These are phyloP conservation scores for Copromyces sp. DNA, from an alignment of 495 filamentous ascomycete genomes.

Conservation along the genomic window DNA sequence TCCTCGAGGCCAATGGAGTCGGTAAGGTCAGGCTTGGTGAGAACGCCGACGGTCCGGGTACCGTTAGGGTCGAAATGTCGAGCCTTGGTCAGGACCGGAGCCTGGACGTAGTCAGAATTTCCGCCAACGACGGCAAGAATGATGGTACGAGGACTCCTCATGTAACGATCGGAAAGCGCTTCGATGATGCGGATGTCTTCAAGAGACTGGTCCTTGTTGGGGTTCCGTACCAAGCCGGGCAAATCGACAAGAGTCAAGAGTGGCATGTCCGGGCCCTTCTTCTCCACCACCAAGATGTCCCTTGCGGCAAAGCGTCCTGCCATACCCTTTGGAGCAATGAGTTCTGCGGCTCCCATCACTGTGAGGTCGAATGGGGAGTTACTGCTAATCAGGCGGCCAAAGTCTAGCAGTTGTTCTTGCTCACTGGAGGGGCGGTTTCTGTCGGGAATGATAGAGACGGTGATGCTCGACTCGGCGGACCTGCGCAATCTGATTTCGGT, in stretches of 20 bases:
- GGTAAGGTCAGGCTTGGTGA: slow-evolving; percentile 43
- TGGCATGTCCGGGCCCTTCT: slow-evolving; percentile 42
- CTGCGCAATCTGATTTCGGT: slow-evolving; percentile 46
- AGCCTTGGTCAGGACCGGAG: slow-evolving; percentile 36
- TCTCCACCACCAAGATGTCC: slow-evolving; percentile 43
- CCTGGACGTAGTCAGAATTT: slow-evolving; percentile 41
- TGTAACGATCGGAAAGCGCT: slow-evolving; percentile 37
- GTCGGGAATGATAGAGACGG: slow-evolving; percentile 43
- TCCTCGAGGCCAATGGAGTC: slow-evolving; percentile 35
- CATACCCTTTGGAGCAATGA: slow-evolving; percentile 30
- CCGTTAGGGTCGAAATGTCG: slow-evolving; percentile 35
- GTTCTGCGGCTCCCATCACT: slow-evolving; percentile 25
- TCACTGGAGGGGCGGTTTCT: slow-evolving; percentile 24
- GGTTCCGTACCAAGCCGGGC: slow-evolving; percentile 41
- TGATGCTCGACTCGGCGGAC: slow-evolving; percentile 32
- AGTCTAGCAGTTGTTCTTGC: slow-evolving; percentile 33
- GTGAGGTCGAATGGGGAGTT: slow-evolving; percentile 24
- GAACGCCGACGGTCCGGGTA: slow-evolving; percentile 37
- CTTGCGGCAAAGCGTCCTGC: slow-evolving; percentile 29
- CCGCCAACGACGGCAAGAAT: slow-evolving; percentile 44
- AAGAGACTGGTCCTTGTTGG: slow-evolving; percentile 36
- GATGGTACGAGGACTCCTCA: slow-evolving; percentile 40
- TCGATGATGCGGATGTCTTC: slow-evolving; percentile 38
- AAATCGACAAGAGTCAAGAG: slow-evolving; percentile 48
- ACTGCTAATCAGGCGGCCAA: slow-evolving; percentile 26